These are phyloP conservation scores for Aspergillus carbonarius DNA, from an alignment of 2,329 filamentous ascomycete species.

Conservation along the genomic window DNA sequence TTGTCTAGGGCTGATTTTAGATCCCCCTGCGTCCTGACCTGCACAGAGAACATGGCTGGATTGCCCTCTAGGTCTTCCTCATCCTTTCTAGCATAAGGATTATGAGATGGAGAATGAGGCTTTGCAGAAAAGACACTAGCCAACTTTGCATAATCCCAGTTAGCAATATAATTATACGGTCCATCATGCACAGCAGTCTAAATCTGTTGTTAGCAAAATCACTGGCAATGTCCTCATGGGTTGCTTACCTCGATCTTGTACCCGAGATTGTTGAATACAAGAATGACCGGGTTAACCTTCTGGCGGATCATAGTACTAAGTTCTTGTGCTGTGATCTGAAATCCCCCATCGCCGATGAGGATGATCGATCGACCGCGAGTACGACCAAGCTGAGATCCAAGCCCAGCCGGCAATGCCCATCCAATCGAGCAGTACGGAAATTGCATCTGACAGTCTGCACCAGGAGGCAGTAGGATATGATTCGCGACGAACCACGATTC, in stretches of 20 bases:
- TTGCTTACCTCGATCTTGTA: conserved; percentile 68
- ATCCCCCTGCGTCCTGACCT: not conserved
- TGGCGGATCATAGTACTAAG: conserved; percentile 79
- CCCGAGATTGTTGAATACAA: conserved; percentile 78
- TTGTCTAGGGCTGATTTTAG: not conserved
- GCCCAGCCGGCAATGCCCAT: conserved; percentile 9
- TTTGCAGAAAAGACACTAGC: not conserved
- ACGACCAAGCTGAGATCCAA: conserved; percentile 10
- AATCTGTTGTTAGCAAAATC: not conserved
- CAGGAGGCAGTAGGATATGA: conserved; percentile 4
- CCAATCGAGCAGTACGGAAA: conserved; percentile 11
- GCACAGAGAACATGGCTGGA: not conserved
- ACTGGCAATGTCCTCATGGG: too few species aligned
- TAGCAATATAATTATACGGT: conserved; percentile 12
- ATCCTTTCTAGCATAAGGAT: not conserved
- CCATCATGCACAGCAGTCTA: conserved; percentile 9
- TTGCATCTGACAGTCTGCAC: conserved; percentile 8
- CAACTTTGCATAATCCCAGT: conserved; percentile 12
- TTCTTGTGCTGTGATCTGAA: conserved; percentile 82
- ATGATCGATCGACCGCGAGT: conserved; percentile 61
- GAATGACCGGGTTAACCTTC: conserved; percentile 71
- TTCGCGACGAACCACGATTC: conserved; percentile 12
- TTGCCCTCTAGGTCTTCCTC: not conserved
- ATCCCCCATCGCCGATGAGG: conserved; percentile 80
- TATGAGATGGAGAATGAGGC: conserved; percentile 1